A percentile compares a stretch with the other conserved stretches of the same genome.
These are phyloP conservation scores for Coffea humblotiana DNA, from an alignment of 305 asterid genomes.

Conservation along the genomic window DNA sequence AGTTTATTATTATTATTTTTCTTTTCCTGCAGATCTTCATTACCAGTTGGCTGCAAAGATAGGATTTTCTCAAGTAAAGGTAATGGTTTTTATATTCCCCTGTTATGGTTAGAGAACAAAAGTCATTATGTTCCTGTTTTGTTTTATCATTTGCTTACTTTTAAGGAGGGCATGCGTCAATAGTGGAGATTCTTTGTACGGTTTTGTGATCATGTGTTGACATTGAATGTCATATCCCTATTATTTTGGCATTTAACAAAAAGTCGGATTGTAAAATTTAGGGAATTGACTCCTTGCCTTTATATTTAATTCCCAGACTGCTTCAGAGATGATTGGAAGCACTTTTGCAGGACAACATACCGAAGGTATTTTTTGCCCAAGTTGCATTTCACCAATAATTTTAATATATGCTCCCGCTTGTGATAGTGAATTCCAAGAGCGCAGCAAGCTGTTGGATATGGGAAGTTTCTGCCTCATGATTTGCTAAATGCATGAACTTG, in stretches of 20 bases:
- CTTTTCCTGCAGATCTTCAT: conserved; percentile 14
- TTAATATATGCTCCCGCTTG: background rate
- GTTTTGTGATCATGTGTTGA: background rate
- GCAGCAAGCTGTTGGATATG: background rate
- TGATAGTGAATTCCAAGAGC: background rate
- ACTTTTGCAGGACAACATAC: conserved; percentile 1
- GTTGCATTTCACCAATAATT: background rate
- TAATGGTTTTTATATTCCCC: background rate
- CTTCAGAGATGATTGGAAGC: conserved; percentile 6
- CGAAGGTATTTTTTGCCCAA: conserved; percentile 1
- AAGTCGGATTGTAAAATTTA: background rate
- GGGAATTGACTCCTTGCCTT: background rate
- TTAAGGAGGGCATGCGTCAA: background rate
- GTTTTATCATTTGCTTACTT: background rate
- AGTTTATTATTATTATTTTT: background rate
- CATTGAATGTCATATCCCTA: background rate
- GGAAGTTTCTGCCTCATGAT: background rate
- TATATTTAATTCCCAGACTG: conserved; percentile 5
- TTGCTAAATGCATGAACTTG: conserved; percentile 1
- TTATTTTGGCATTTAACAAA: background rate
- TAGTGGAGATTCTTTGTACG: background rate
- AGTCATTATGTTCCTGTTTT: background rate
- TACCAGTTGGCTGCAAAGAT: conserved; percentile 9
- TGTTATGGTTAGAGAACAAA: background rate
- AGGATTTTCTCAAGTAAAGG: conserved; percentile 17